phyloP scores from a whole-genome alignment of 441 rosid species.

The Brassica balearica region DNA sequence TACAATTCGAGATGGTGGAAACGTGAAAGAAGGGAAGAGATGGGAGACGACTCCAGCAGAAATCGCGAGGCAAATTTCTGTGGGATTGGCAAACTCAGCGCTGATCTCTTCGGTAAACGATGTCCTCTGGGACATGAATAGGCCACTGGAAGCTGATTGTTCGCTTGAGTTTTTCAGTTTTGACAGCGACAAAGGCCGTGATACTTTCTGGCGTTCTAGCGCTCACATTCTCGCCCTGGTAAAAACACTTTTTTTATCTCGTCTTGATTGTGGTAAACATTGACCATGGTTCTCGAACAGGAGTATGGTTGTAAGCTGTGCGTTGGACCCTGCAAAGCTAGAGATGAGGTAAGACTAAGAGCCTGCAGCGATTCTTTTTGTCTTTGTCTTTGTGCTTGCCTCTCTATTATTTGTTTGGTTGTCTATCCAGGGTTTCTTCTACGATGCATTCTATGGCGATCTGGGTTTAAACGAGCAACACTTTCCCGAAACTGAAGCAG shows the following conservation, averaged over 20 bases:
- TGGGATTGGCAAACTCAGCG: not conserved
- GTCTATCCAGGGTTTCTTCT: slow-evolving; percentile 79
- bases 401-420: not conserved
- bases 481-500: slow-evolving; percentile 71
- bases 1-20: slow-evolving; percentile 62
- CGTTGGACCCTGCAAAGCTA: slow-evolving; percentile 95
- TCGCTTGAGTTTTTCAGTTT: slow-evolving; percentile 75
- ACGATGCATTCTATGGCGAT: slow-evolving; percentile 90
- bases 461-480: slow-evolving; percentile 87
- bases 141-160: slow-evolving; percentile 82
- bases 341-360: slow-evolving; percentile 76
- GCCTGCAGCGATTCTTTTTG: not conserved
- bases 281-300: slow-evolving; percentile 64
- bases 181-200: slow-evolving; percentile 86
- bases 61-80: slow-evolving; percentile 45
- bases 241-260: not conserved
- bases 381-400: slow-evolving; percentile 25
- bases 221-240: slow-evolving; percentile 99
- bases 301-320: slow-evolving; percentile 93
- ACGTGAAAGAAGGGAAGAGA: slow-evolving; percentile 80
- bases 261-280: no score
- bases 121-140: slow-evolving; percentile 82
- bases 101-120: slow-evolving; percentile 74
- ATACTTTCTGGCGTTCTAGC: slow-evolving; percentile 99
- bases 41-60: slow-evolving; percentile 85